Evolutionary conservation across 768 basidiomycete species (phyloP), one percentile per base, ranked within the genome.

Genomic region (Naganishia onofrii): DNA sequence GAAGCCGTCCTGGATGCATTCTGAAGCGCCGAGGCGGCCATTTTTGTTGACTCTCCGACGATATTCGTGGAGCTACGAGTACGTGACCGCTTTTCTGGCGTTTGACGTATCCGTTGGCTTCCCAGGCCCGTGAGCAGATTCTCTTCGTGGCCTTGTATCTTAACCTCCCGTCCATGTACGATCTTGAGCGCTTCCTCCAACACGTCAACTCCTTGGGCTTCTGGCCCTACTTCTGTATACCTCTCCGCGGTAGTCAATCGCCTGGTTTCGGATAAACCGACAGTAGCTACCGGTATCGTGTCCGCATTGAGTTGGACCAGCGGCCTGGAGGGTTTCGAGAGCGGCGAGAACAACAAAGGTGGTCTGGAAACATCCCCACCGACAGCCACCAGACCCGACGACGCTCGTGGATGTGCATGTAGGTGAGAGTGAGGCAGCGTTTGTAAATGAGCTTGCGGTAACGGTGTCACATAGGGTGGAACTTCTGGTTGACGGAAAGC

Each of bases 391-490:
- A 63, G 38, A 12, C 60, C 60, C 6, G 60, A 63, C 12, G 60
- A 63, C 6, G 60, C 60, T 2, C 38, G 36, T 15, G 60, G 60
- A 46, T 63, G 60, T 5, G 60, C 42, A 63, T 63, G 60, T 2
- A 42, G 38, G 28, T 63, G 60, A 23, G 60, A 63, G 38, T 63
- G 60, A 15, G 60, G 60, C 3, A 63, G 38, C 15, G 60, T 63
- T 44, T 63, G 60, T 12, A 63, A 26, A 29, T 63, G 60, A 13
- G 38, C 60, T 63, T 63, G 60, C 23, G 60, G 60, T 42, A 63
- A n/a, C n/a, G 60, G 60, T 12, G 60, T 63, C 21, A 63, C 38
- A 28, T 63, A 63, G 1, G 60, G 60, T 10, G 42, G 60, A 10
- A 63, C 5, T 44, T 63, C 60, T 29, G 38, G 60, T 13, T 28